A percentile compares a stretch with the other conserved stretches of the same genome.
These are phyloP conservation scores for Sporopachydermia cereana DNA, from an alignment of 1,139 yeast genomes.

Conservation along the genomic window DNA sequence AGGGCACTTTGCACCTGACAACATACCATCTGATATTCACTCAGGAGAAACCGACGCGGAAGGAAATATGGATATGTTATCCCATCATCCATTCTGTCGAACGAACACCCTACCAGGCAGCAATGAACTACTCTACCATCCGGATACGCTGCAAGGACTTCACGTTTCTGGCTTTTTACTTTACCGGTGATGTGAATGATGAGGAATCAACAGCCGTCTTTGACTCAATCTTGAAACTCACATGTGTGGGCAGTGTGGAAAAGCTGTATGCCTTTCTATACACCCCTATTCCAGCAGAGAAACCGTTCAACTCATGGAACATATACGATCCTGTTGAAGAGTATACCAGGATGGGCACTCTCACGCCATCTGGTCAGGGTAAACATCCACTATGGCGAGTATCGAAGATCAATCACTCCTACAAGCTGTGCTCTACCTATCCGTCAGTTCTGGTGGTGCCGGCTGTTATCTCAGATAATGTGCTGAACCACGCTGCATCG, in stretches of 20 bases:
- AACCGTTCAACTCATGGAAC: conserved; percentile 53
- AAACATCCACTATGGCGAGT: conserved; percentile 49
- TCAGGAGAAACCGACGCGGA: conserved; percentile 17
- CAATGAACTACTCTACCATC: conserved; percentile 32
- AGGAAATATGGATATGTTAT: conserved; percentile 85
- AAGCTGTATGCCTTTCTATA: conserved; percentile 63
- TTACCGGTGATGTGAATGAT: conserved; percentile 34
- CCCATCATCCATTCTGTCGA: conserved; percentile 68
- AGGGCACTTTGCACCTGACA: conserved; percentile 68
- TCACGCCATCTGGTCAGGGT: conserved; percentile 12
- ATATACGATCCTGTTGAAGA: conserved; percentile 54
- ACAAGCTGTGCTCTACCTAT: conserved; percentile 46
- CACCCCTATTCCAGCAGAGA: conserved; percentile 47
- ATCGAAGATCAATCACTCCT: conserved; percentile 50
- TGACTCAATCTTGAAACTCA: conserved; percentile 55
- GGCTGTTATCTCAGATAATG: conserved; percentile 61
- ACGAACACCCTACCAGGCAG: conserved; percentile 28
- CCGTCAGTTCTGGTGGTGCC: conserved; percentile 67
- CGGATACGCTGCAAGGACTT: conserved; percentile 79
- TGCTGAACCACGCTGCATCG: conserved; percentile 70
- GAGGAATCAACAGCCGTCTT: conserved; percentile 57
- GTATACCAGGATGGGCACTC: conserved; percentile 43
- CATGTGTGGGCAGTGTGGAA: conserved; percentile 42
- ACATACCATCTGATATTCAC: conserved; percentile 81
- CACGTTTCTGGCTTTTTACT: conserved; percentile 72